Evolutionary conservation across 2,329 filamentous ascomycete genomes (phyloP), one percentile per base, ranked within the genome.

Genomic region (Microdochium trichocladiopsis): DNA sequence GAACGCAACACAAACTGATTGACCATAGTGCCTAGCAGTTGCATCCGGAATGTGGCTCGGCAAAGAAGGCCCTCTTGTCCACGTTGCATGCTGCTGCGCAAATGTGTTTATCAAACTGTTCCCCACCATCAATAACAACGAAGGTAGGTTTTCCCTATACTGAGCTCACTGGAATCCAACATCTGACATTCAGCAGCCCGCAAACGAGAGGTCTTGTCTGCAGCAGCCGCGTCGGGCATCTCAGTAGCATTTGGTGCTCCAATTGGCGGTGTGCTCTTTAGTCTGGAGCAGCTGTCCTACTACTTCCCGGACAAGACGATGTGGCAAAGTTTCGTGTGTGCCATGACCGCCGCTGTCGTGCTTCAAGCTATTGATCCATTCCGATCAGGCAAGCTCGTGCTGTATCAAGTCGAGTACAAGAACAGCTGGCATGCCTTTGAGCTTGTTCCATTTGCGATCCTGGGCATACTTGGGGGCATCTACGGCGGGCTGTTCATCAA

Each of bases 271-370:
- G 93, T 97, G 22, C 73, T 97, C 21, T 97, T 97, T 74, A 95
- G 90, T 69, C 80, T 97, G n/a, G 93, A 96, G 81, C 90, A 95
- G 79, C 76, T 97, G 2, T 95, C 91, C 1, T 97, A 96, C 68
- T 97, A 96, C 69, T 97, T 97, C 61, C 93, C 94, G 0, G 93
- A 97, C 71, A 97, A 97, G 70, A 97, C 94, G 10, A 97, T 99
- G 94, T 99, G 94, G 94, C 94, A 96, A 68, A 96, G 91, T 63
- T 99, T 99, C 64, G 94, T 99, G 41, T 97, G 94, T 63, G 94
- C 94, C 66, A 97, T 97, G 92, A 90, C 95, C n/a, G 94, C 92
- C 16, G 93, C 94, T 18, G 90, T 97, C 36, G 90, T 91, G 14
- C 77, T 99, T 4, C 93, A 97, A 68, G 90, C 90, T 4, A 82